These are phyloP conservation scores for Triadica sebifera DNA, from an alignment of 345 rosid genomes.

Conservation along the genomic window DNA sequence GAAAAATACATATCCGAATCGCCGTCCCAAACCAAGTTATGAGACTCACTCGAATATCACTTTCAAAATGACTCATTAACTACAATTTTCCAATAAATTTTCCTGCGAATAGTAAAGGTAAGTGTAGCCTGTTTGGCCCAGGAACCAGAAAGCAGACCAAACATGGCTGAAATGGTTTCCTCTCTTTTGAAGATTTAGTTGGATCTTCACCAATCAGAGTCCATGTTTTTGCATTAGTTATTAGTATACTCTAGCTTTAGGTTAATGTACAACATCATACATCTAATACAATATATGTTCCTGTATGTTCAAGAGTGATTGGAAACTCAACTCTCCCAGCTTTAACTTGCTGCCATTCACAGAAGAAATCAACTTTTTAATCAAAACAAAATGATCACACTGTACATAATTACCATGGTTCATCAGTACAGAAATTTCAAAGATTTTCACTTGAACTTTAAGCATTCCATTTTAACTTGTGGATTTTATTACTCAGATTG, in stretches of 20 bases:
- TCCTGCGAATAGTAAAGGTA: slow-evolving; percentile 23
- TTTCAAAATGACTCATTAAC: too few species aligned
- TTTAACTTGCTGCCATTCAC: background rate
- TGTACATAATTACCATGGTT: slow-evolving; percentile 3
- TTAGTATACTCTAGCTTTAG: too few species aligned
- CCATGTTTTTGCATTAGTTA: background rate
- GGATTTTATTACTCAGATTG: background rate
- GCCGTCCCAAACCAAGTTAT: too few species aligned
- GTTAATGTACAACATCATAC: background rate
- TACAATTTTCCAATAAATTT: too few species aligned
- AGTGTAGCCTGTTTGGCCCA: slow-evolving; percentile 30
- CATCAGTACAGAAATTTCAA: background rate
- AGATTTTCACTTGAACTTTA: slow-evolving; percentile 7
- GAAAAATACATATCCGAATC: too few species aligned
- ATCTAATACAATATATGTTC: background rate
- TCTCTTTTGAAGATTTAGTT: slow-evolving; percentile 32
- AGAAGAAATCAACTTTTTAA: background rate
- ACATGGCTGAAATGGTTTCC: slow-evolving; percentile 35
- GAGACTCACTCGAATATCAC: too few species aligned
- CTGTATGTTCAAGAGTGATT: background rate
- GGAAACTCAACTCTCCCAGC: background rate
- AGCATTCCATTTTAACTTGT: background rate
- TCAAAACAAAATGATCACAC: background rate
- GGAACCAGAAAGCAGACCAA: slow-evolving; percentile 37
- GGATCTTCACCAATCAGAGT: slow-evolving; percentile 24